A percentile compares a stretch with the other conserved stretches of the same genome.
These are phyloP conservation scores for Fomitopsis pulvina DNA, from an alignment of 768 basidiomycete genomes.

Conservation along the genomic window DNA sequence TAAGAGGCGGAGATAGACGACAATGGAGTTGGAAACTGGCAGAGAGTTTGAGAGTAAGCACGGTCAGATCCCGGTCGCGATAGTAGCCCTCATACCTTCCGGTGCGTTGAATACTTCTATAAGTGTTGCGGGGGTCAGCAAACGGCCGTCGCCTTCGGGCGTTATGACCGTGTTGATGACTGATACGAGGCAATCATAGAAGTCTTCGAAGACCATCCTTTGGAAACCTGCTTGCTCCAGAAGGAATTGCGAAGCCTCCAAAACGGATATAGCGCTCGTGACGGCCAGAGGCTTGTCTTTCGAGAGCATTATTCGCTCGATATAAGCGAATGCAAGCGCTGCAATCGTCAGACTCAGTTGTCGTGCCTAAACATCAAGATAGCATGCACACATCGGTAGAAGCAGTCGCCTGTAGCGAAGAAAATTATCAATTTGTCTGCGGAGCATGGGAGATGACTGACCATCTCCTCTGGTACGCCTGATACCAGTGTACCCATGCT, in stretches of 20 bases:
- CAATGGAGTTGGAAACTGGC: conserved; percentile 66
- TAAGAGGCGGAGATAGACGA: conserved; percentile 74
- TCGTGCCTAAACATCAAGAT: neutral
- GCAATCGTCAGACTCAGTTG: conserved; percentile 2
- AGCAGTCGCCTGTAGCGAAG: conserved; percentile 64
- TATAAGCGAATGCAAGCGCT: conserved; percentile 81
- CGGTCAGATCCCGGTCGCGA: neutral
- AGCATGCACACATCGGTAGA: conserved; percentile 68
- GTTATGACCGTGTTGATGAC: conserved; percentile 42
- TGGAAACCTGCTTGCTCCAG: conserved; percentile 61
- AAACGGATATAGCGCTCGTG: conserved; percentile 40
- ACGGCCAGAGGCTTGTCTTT: conserved; percentile 41
- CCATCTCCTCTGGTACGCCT: conserved; percentile 70
- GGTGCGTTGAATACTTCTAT: conserved; percentile 48
- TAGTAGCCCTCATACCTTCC: conserved; percentile 30
- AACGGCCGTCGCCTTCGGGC: conserved; percentile 27
- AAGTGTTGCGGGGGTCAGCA: conserved; percentile 32
- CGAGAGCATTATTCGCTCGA: conserved; percentile 58
- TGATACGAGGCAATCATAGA: conserved; percentile 54
- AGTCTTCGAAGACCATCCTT: conserved; percentile 64
- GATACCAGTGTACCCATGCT: conserved; percentile 57
- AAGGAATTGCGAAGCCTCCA: conserved; percentile 42
- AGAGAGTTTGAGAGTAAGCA: neutral
- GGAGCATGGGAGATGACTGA: conserved; percentile 22
- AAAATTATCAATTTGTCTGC: neutral